phyloP scores from a whole-genome alignment of 139 green algal species.

The Chlorella ohadii region DNA sequence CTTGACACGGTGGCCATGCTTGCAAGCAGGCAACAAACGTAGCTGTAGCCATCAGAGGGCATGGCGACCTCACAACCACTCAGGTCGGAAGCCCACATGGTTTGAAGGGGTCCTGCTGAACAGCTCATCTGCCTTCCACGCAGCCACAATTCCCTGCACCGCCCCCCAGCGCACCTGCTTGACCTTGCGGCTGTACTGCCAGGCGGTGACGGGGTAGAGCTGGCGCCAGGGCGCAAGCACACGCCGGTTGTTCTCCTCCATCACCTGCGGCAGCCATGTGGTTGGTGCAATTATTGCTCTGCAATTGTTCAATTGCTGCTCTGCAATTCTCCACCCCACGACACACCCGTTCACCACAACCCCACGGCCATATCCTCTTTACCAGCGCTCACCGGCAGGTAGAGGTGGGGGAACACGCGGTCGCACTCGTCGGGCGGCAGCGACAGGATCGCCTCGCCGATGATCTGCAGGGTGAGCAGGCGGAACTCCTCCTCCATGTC shows the following conservation, averaged over 20 bases:
- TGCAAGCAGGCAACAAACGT: background rate
- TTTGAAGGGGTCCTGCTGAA: too few relatives aligned
- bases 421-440: conserved; percentile 91
- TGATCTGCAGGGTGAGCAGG: conserved; percentile 93
- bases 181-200: conserved; percentile 40
- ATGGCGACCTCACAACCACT: too few relatives aligned
- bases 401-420: conserved; percentile 90
- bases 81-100: too few relatives aligned
- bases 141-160: too few relatives aligned
- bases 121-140: too few relatives aligned
- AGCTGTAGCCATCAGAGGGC: too few relatives aligned
- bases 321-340: too few relatives aligned
- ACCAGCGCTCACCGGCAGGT: conserved; percentile 74
- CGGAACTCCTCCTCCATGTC: conserved; percentile 93
- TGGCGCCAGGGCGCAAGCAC: conserved; percentile 86
- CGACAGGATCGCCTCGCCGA: conserved; percentile 90
- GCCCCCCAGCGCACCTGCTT: conserved; percentile 14
- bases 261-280: conserved; percentile 92
- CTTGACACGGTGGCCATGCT: too few relatives aligned
- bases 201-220: conserved; percentile 64
- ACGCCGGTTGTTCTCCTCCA: conserved; percentile 92
- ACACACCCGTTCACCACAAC: too few relatives aligned
- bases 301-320: too few relatives aligned
- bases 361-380: too few relatives aligned
- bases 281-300: too few relatives aligned